A percentile compares a stretch with the other conserved stretches of the same genome.
These are phyloP conservation scores for Podochytrium sp. DNA, from an alignment of 192 early-diverging fungal genomes.

Conservation along the genomic window DNA sequence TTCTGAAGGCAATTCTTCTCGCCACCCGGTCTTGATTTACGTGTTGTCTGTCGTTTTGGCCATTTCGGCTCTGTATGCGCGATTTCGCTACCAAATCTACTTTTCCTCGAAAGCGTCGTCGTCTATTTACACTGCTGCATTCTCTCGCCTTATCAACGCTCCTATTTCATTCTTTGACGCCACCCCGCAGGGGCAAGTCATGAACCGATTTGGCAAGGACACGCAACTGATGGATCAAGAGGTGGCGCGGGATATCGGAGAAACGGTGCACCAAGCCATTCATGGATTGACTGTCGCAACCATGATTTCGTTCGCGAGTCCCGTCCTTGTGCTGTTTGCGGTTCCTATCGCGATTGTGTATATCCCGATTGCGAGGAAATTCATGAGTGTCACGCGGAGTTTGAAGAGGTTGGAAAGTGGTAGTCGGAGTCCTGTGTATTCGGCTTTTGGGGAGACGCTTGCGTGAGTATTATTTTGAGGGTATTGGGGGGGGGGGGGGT, in stretches of 20 bases:
- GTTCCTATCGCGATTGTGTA: conserved; percentile 51
- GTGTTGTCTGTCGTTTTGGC: not conserved
- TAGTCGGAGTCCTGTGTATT: conserved; percentile 68
- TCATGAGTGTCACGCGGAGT: conserved; percentile 30
- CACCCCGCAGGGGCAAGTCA: conserved; percentile 45
- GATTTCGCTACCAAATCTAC: conserved; percentile 24
- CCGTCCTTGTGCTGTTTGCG: conserved; percentile 17
- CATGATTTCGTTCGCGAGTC: conserved; percentile 26
- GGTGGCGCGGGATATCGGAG: conserved; percentile 31
- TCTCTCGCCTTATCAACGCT: conserved; percentile 37
- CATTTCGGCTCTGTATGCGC: conserved; percentile 3
- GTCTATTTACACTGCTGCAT: conserved; percentile 34
- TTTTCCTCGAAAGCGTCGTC: conserved; percentile 35
- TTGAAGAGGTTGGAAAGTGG: conserved; percentile 70
- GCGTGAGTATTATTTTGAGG: conserved; percentile 17
- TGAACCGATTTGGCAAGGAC: conserved; percentile 90
- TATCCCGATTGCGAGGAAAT: conserved; percentile 77
- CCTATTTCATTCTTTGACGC: conserved; percentile 49
- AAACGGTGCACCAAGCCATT: conserved; percentile 29
- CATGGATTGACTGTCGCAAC: conserved; percentile 15
- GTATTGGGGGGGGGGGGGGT: too few relatives aligned
- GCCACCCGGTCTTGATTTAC: conserved; percentile 9
- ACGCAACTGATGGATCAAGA: conserved; percentile 61
- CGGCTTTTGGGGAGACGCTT: conserved; percentile 33
- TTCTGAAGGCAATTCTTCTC: not conserved